Evolutionary conservation across 2,329 filamentous ascomycete genomes (phyloP), one percentile per base, ranked within the genome.

Genomic region (Diaporthe citri): DNA sequence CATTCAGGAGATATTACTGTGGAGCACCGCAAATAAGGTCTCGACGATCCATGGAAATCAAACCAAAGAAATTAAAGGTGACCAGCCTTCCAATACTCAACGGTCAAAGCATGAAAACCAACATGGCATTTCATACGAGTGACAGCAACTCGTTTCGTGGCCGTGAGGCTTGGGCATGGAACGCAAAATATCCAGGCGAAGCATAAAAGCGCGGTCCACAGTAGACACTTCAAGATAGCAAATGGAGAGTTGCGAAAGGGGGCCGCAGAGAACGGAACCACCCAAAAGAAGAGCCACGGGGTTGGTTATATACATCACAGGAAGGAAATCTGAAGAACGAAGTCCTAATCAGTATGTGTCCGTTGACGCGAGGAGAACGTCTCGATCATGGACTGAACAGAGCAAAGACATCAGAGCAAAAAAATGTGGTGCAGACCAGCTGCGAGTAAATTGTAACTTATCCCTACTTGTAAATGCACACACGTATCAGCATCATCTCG

Each of bases 11-110:
- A 17, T 52, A 41, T 69, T 55, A 69, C 48, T 22, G 64, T 69
- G 64, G 64, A 55, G 64, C 64, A 55, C 48, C 46, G 64, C 48
- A 69, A 69, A 69, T 55, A 69, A 55, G 34, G 48, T n/a, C 64
- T 41, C n/a, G 48, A 41, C 64, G 64, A 69, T 55, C 64, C 9
- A 28, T 69, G 48, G 34, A 41, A 41, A 69, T 69, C 48, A 41
- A 41, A 69, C 64, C n/a, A 55, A 25, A 31, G 34, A 69, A 39
- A 39, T 25, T 15, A 51, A 31, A 25, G 22, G 10, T 39, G 22
- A 34, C 56, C 34, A 22, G 12, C 34, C 10, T 59, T 39, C 34
- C 13, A 39, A 4, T 1, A 25, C 22, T 12, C 7, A 25, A 25
- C 34, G 3, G 22, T 9, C 34, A 39, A 22, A 25, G 31, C 64